Conservation (phyloP, 2,329 filamentous ascomycete genomes). For the Xylariales sp. region DNA sequence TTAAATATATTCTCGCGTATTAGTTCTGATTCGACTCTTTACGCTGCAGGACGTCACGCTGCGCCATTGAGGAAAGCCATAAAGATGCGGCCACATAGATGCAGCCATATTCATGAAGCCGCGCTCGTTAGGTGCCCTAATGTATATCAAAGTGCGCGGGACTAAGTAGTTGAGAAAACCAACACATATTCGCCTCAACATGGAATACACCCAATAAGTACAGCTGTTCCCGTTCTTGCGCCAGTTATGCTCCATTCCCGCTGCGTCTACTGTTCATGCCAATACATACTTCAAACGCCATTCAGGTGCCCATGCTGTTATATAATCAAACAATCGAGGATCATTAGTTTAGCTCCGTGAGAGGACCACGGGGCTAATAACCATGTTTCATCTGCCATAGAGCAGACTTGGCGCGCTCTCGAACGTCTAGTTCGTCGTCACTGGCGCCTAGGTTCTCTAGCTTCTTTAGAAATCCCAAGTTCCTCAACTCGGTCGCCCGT, state of each 20-base stretch:
- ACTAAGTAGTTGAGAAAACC: neutral
- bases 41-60: neutral
- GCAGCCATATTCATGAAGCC: neutral
- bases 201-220: constrained; percentile 9
- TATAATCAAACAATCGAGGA: constrained; percentile 19
- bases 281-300: constrained; percentile 29
- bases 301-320: constrained; percentile 23
- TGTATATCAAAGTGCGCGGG: neutral
- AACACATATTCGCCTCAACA: neutral
- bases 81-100: neutral
- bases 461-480: constrained; percentile 76
- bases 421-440: constrained; percentile 83
- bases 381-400: constrained; percentile 74
- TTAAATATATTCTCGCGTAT: neutral
- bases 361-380: constrained; percentile 27
- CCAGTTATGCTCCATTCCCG: constrained; percentile 32
- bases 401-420: constrained; percentile 85
- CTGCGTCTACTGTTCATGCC: constrained; percentile 24
- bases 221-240: constrained; percentile 23
- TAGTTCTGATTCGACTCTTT: neutral
- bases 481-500: constrained; percentile 75
- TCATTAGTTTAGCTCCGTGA: constrained; percentile 10
- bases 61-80: neutral
- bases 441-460: constrained; percentile 69
- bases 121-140: neutral